Evolutionary conservation across 163 green algal species (phyloP).

Genomic region (Chlorella variabilis): DNA sequence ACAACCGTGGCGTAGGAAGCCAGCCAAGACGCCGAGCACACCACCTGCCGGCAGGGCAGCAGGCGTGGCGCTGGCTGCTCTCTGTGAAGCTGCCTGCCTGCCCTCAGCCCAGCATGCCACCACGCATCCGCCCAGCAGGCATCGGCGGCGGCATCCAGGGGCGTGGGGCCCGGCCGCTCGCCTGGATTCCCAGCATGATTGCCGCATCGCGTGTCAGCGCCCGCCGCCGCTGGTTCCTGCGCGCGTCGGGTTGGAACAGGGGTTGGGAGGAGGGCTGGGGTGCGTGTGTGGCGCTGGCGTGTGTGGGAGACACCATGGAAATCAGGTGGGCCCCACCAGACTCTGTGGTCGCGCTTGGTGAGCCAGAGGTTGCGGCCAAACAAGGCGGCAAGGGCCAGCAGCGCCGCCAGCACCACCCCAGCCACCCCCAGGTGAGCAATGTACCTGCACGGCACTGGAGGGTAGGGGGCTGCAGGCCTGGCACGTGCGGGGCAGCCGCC

Average conservation of each 20-base stretch:
- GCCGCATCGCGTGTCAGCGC: neutral
- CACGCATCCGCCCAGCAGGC: no score
- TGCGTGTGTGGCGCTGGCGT: no score
- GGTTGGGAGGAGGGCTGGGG: no score
- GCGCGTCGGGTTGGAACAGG: no score
- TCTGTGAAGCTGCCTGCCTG: no score
- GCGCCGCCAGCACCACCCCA: neutral
- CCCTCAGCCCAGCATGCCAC: no score
- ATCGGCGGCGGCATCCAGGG: no score
- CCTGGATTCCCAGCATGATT: neutral
- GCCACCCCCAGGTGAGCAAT: neutral
- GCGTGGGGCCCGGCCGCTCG: no score
- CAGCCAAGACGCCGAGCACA: neutral
- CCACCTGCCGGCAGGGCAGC: neutral
- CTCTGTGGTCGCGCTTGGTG: neutral
- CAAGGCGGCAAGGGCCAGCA: neutral
- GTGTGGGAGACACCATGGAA: no score
- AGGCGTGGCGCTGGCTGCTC: no score
- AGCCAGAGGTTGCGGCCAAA: neutral
- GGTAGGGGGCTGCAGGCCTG: neutral
- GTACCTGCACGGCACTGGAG: neutral
- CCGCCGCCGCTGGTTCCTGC: neutral
- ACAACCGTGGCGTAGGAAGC: neutral
- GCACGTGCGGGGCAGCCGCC: neutral
- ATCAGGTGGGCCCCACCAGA: neutral